Evolutionary conservation across 2,329 filamentous ascomycete genomes (phyloP).

Genomic region (Talaromyces rugulosus): DNA sequence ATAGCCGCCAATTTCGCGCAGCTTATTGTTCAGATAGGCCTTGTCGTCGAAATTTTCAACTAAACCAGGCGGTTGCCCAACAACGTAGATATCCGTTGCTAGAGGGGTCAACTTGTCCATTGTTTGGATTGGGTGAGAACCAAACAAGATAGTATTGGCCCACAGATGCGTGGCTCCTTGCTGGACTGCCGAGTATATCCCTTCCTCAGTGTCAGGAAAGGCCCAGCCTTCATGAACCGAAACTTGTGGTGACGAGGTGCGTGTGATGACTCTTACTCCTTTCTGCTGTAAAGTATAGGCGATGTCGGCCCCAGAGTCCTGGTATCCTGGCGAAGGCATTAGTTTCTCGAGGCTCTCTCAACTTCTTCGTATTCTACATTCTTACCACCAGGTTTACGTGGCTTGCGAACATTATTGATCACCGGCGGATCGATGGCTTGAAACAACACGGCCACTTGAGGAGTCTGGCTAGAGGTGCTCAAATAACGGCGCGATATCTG

Average conservation of each 20-base stretch:
- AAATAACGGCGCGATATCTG: not conserved
- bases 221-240: constrained; percentile 33
- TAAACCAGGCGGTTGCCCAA: constrained; percentile 46
- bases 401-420: constrained; percentile 47
- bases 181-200: constrained; percentile 38
- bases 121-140: constrained; percentile 45
- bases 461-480: not conserved
- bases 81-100: constrained; percentile 30
- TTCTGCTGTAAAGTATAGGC: constrained; percentile 36
- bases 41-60: constrained; percentile 52
- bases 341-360: not conserved
- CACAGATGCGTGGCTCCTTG: constrained; percentile 45
- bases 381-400: constrained; percentile 46
- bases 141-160: constrained; percentile 51
- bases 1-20: constrained; percentile 35
- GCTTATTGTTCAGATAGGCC: constrained; percentile 42
- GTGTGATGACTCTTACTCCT: constrained; percentile 31
- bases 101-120: constrained; percentile 30
- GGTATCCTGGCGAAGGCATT: constrained; percentile 36
- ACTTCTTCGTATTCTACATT: not conserved
- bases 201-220: constrained; percentile 43
- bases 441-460: constrained; percentile 42
- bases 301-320: constrained; percentile 48
- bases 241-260: constrained; percentile 25
- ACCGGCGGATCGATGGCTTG: constrained; percentile 46